A percentile compares a stretch with the other conserved stretches of the same genome.
Conservation (phyloP, 306 rosid genomes). For the Dryas alaskensis region DNA sequence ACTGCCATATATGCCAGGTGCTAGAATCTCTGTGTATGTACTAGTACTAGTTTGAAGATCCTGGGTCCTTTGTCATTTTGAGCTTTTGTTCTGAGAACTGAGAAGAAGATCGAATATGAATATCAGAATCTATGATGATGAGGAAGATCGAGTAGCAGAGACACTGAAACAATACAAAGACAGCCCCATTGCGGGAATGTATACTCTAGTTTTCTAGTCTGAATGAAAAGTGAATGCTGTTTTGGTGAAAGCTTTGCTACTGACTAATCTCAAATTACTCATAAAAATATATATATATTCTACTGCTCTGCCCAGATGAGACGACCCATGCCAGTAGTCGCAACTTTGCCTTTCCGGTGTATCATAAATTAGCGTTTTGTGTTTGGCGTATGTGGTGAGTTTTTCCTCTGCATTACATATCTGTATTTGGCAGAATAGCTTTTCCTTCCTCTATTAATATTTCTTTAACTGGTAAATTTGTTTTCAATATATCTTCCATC, state of each 20-base stretch:
- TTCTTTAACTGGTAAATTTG: not conserved
- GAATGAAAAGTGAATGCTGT: constrained; percentile 9
- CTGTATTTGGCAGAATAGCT: not conserved
- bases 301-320: too few relatives aligned
- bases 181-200: not conserved
- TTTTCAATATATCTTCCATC: constrained; percentile 9
- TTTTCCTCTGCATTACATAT: not conserved
- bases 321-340: not conserved
- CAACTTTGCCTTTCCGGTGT: not conserved
- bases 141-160: constrained; percentile 25
- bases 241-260: too few relatives aligned
- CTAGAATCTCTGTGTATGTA: not conserved
- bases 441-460: constrained; percentile 7
- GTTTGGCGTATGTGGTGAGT: constrained; percentile 12
- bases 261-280: too few relatives aligned
- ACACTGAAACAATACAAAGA: constrained; percentile 19
- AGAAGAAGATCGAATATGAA: constrained; percentile 16
- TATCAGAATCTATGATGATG: not conserved
- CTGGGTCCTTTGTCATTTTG: not conserved
- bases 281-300: too few relatives aligned
- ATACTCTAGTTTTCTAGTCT: constrained; percentile 7
- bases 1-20: not conserved
- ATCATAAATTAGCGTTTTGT: not conserved
- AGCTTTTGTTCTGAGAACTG: constrained; percentile 16
- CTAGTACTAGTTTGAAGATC: constrained; percentile 21